Conservation (phyloP, 257 asterid genomes). For the Haberlea rhodopensis region DNA sequence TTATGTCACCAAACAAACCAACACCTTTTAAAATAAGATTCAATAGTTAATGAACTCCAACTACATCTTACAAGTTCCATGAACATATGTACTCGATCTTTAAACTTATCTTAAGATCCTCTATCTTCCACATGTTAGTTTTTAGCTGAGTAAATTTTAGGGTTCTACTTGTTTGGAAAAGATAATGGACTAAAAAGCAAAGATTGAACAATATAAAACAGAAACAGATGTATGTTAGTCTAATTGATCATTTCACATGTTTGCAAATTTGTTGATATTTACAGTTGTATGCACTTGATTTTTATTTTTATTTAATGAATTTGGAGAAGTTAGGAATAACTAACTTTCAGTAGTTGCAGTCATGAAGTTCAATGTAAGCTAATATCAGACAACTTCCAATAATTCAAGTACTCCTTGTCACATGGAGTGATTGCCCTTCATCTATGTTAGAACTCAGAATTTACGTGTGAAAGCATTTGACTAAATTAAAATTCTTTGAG, state of each 20-base stretch:
- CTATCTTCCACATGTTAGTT: too few relatives aligned
- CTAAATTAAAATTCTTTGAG: constrained; percentile 26
- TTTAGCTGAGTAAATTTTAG: too few relatives aligned
- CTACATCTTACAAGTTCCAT: constrained; percentile 5
- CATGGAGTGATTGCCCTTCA: constrained; percentile 14
- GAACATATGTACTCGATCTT: not conserved
- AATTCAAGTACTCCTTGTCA: constrained; percentile 13
- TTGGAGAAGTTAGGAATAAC: not conserved
- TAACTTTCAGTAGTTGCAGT: not conserved
- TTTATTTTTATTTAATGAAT: too few relatives aligned
- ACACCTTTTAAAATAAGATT: constrained; percentile 5
- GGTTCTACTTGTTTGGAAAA: constrained; percentile 12
- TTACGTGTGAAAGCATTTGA: constrained; percentile 18
- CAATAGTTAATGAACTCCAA: not conserved
- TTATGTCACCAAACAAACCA: constrained; percentile 1
- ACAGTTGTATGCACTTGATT: too few relatives aligned
- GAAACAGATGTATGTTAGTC: constrained; percentile 5
- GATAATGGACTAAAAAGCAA: not conserved
- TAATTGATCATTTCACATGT: not conserved
- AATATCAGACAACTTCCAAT: not conserved
- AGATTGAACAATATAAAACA: constrained; percentile 9
- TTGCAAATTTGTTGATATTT: not conserved
- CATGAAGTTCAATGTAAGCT: not conserved
- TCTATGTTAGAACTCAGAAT: constrained; percentile 5
- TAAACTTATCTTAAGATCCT: constrained; percentile 3